Percentiles rank a stretch among this genome's conserved stretches.
Conservation (phyloP, 2,329 filamentous ascomycete genomes). For the Fusarium verrucosum region DNA sequence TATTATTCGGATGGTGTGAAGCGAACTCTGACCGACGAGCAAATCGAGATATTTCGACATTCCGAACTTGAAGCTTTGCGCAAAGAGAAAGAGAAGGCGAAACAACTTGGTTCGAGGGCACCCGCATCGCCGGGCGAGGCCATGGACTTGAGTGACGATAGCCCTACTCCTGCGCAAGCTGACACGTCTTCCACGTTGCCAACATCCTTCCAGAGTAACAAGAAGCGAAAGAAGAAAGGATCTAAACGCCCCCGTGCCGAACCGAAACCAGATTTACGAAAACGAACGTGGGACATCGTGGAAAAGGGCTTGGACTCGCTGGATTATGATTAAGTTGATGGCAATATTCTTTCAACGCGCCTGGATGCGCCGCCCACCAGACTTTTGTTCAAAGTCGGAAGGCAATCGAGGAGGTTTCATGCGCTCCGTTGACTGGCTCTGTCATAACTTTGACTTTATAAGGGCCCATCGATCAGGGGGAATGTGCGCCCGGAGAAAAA, state of each 20-base stretch:
- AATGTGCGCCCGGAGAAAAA: neutral
- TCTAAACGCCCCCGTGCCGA: constrained; percentile 53
- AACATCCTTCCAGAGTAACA: constrained; percentile 33
- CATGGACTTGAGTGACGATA: constrained; percentile 19
- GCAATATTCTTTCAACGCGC: neutral
- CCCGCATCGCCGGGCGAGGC: constrained; percentile 25
- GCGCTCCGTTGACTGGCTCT: neutral
- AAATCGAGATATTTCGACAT: constrained; percentile 89
- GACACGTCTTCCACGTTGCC: constrained; percentile 13
- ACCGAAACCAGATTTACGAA: constrained; percentile 69
- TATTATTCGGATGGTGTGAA: constrained; percentile 89
- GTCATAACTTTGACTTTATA: neutral
- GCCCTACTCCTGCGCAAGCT: constrained; percentile 15
- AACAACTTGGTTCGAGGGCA: constrained; percentile 30
- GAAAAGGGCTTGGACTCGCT: constrained; percentile 68
- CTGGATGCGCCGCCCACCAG: neutral
- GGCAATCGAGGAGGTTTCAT: too few species aligned
- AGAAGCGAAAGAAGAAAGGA: constrained; percentile 49
- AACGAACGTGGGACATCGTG: constrained; percentile 74
- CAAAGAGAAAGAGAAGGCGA: constrained; percentile 62
- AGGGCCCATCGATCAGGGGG: neutral
- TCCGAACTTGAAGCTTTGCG: constrained; percentile 82
- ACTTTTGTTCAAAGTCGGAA: neutral
- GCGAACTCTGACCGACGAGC: constrained; percentile 88
- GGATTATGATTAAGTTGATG: constrained; percentile 61